Evolutionary conservation across 2,329 filamentous ascomycete genomes (phyloP), one percentile per base, ranked within the genome.

Genomic region (Pestalotiopsis sp.): DNA sequence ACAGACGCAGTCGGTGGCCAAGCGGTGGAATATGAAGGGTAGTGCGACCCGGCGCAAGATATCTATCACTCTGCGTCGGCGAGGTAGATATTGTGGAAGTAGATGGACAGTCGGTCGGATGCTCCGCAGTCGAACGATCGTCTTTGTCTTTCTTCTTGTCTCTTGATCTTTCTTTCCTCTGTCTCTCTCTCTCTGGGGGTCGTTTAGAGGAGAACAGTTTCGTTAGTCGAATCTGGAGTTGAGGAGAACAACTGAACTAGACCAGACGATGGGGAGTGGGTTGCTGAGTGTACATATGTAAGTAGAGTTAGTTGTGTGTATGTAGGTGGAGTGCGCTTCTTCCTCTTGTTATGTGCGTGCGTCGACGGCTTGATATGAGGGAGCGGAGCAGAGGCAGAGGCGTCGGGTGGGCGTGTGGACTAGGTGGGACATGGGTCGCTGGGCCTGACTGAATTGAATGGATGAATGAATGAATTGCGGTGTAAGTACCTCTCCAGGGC

Each of bases 201-300:
- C 25, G 25, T 62, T 27, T 20, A 59, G 31, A 39, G 59, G 13
- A 12, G 73, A 70, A 72, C 70, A 70, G 69, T 36, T 36, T 62
- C 59, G 36, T 62, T 62, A 62, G 64, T 56, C 23, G 49, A 57
- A 41, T 67, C 56, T 71, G 68, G 66, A 72, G 73, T 73, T 72
- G 71, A 68, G 71, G 67, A 68, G 74, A 70, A 70, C 68, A 6
- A 52, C 31, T 36, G 45, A 36, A 59, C 27, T 62, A 68, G 68
- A 63, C 57, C 38, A 39, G 31, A 45, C 65, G 68, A 69, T 69
- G 72, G 65, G 69, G 73, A 72, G 75, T 74, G 77, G 77, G 73
- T 78, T 77, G 75, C 23, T 20, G 73, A 74, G 75, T 74, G 71
- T 78, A 78, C 76, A 78, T 78, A 75, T 73, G 70, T 71, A 69